Percentiles rank a stretch among this genome's conserved stretches.
phyloP scores from a whole-genome alignment of 2,329 filamentous ascomycete genomes.

The Fusarium euwallaceae region DNA sequence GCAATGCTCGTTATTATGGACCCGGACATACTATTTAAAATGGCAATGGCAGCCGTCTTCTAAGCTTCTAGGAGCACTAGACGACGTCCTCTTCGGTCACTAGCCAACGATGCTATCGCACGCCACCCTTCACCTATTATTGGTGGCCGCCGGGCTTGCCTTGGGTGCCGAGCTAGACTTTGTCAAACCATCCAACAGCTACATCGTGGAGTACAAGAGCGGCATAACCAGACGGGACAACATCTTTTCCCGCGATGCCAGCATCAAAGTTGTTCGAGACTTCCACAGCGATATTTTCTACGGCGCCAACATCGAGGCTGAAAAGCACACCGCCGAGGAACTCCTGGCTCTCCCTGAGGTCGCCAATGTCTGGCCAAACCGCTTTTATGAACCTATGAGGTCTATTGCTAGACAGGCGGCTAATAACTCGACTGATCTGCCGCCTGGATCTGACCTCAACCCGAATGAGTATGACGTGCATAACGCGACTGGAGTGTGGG shows the following conservation, averaged over 20 bases:
- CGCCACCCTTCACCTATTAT: neutral
- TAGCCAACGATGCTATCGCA: neutral
- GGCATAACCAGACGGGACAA: neutral
- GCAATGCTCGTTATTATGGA: neutral
- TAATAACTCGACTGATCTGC: neutral
- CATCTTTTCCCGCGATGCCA: neutral
- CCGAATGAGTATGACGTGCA: constrained; percentile 13
- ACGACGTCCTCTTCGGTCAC: neutral
- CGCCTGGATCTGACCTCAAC: neutral
- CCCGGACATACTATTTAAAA: neutral
- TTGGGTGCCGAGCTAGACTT: neutral
- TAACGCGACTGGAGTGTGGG: constrained; percentile 31
- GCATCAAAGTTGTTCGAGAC: constrained; percentile 5
- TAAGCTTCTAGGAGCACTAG: neutral
- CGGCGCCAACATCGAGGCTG: constrained; percentile 9
- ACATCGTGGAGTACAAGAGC: neutral
- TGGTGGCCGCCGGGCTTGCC: neutral
- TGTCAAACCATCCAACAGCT: neutral
- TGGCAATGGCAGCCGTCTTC: neutral
- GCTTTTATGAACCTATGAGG: neutral
- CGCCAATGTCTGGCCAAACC: neutral
- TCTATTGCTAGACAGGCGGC: neutral
- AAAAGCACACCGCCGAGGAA: neutral
- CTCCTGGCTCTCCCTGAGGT: neutral
- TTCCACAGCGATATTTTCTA: constrained; percentile 13